Percentiles rank a stretch among this genome's conserved stretches.
These are phyloP conservation scores for Coemansia sp. DNA, from an alignment of 192 early-diverging fungal species.

Conservation along the genomic window DNA sequence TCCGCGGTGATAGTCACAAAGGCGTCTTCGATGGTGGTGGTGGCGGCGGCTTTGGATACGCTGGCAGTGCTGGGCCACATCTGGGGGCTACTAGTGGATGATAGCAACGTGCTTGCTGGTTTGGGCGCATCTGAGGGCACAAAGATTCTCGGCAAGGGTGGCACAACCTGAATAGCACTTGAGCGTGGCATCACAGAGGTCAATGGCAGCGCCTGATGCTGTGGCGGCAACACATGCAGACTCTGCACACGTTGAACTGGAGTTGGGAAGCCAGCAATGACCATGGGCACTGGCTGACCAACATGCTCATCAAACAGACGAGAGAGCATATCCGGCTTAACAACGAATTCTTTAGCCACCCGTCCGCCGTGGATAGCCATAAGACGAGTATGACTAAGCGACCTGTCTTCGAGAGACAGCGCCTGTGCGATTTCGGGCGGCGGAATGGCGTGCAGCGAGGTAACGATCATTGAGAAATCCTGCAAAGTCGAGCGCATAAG, in stretches of 20 bases:
- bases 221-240: not conserved
- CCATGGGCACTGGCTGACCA: not conserved
- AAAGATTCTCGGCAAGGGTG: not conserved
- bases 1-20: slow-evolving; percentile 19
- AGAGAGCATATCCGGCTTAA: not conserved
- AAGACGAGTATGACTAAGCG: not conserved
- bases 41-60: not conserved
- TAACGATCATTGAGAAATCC: slow-evolving; percentile 37
- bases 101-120: not conserved
- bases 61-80: not conserved
- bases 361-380: not conserved
- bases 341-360: not conserved
- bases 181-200: not conserved
- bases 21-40: not conserved
- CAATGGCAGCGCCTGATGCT: not conserved
- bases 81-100: not conserved
- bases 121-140: not conserved
- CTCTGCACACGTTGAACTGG: not conserved
- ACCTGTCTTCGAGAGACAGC: slow-evolving; percentile 3
- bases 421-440: slow-evolving; percentile 27
- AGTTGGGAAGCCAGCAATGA: not conserved
- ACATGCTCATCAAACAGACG: not conserved
- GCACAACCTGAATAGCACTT: not conserved
- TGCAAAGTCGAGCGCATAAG: slow-evolving; percentile 46
- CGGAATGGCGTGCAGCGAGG: slow-evolving; percentile 33